Evolutionary conservation across 495 filamentous ascomycete species (phyloP).

Genomic region (Hyaloscypha hepaticicola): DNA sequence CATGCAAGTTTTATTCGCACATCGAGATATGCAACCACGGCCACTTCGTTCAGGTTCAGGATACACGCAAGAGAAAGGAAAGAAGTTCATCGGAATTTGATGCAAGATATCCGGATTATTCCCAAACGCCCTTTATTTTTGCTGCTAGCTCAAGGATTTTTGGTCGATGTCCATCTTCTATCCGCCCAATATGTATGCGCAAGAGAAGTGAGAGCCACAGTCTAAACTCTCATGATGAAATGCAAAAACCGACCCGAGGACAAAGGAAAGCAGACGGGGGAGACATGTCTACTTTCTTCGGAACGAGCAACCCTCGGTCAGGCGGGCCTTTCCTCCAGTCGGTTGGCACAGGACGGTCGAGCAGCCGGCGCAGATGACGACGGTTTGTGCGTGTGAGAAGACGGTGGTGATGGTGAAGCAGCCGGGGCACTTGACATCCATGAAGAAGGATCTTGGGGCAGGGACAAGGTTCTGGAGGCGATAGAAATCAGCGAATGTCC

Average conservation of each 20-base stretch:
- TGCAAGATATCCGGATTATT: slow-evolving; percentile 85
- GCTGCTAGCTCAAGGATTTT: slow-evolving; percentile 46
- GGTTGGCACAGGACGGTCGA: slow-evolving; percentile 97
- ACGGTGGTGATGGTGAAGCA: slow-evolving; percentile 99
- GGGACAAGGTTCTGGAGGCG: slow-evolving; percentile 79
- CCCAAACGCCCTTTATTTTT: slow-evolving; percentile 53
- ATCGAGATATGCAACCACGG: slow-evolving; percentile 34
- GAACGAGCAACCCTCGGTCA: slow-evolving; percentile 99
- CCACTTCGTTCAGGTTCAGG: slow-evolving; percentile 24
- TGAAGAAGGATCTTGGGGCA: slow-evolving; percentile 97
- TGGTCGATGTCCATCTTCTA: slow-evolving; percentile 72
- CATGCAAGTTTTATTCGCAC: slow-evolving; percentile 44
- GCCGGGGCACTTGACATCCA: slow-evolving; percentile 99
- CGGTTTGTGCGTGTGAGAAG: slow-evolving; percentile 99
- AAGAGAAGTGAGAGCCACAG: slow-evolving; percentile 26
- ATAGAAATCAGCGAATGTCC: slow-evolving; percentile 23
- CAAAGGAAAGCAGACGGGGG: slow-evolving; percentile 27
- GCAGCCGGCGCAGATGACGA: slow-evolving; percentile 98
- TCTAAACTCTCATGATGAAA: slow-evolving; percentile 31
- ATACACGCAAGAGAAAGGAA: slow-evolving; percentile 41
- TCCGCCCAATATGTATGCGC: slow-evolving; percentile 49
- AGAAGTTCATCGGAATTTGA: slow-evolving; percentile 36
- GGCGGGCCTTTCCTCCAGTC: slow-evolving; percentile 93
- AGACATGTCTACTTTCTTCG: slow-evolving; percentile 84
- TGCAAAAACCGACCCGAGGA: slow-evolving; percentile 33